Conservation (phyloP, 352 stramenopile genomes). For the Phytophthora agathidicida region DNA sequence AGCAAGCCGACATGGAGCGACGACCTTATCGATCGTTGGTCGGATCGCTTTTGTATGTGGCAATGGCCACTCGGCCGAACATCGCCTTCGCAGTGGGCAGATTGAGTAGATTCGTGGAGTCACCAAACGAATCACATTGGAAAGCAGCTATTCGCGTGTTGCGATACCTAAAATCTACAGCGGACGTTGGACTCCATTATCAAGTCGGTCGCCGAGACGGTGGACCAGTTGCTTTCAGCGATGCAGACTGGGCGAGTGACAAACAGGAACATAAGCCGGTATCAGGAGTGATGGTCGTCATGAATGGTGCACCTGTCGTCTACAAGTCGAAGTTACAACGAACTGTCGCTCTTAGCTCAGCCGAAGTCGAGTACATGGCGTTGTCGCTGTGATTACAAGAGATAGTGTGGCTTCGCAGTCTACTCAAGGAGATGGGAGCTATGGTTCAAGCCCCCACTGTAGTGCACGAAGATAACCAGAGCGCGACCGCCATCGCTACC, state of each 20-base stretch:
- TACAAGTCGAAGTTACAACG: constrained; percentile 33
- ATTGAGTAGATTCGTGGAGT: background rate
- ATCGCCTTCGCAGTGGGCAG: constrained; percentile 19
- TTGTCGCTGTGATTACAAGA: too few relatives aligned
- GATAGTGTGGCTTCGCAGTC: too few relatives aligned
- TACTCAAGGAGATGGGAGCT: too few relatives aligned
- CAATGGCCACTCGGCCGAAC: constrained; percentile 10
- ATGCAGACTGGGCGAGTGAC: constrained; percentile 25
- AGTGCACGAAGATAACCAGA: too few relatives aligned
- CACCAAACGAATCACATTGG: constrained; percentile 12
- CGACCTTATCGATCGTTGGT: too few relatives aligned
- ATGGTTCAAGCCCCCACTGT: too few relatives aligned
- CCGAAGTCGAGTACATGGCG: too few relatives aligned
- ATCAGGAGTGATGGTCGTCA: constrained; percentile 20
- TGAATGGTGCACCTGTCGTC: constrained; percentile 12
- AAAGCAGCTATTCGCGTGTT: constrained; percentile 30
- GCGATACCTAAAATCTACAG: constrained; percentile 29
- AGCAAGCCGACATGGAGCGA: too few relatives aligned
- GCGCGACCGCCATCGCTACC: too few relatives aligned
- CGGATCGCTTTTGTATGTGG: background rate
- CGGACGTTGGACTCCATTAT: background rate
- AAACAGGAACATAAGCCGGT: constrained; percentile 10
- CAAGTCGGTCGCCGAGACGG: too few relatives aligned
- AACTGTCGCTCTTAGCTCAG: background rate
- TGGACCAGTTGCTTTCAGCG: background rate